These are phyloP conservation scores for Mallotus nudiflorus DNA, from an alignment of 345 rosid species.

Conservation along the genomic window DNA sequence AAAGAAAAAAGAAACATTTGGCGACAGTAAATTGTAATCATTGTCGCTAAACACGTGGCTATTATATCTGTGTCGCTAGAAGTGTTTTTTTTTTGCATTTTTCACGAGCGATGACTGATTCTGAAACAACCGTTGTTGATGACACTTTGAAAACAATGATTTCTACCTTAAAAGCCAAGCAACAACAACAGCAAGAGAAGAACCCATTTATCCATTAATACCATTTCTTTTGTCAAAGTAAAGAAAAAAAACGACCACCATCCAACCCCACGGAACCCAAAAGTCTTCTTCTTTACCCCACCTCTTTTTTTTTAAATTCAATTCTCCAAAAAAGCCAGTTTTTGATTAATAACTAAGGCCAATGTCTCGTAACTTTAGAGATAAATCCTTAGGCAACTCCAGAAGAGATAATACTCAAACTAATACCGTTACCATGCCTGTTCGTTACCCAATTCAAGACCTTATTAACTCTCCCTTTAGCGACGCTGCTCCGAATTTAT, in stretches of 20 bases:
- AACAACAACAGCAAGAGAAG: not conserved
- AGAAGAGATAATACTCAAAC: slow-evolving; percentile 5
- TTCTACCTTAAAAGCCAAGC: slow-evolving; percentile 24
- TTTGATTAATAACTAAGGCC: too few species aligned
- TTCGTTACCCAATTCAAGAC: slow-evolving; percentile 17
- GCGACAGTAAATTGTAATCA: too few species aligned
- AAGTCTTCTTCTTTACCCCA: slow-evolving; percentile 9
- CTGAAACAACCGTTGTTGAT: too few species aligned
- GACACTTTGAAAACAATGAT: not conserved
- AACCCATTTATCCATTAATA: not conserved
- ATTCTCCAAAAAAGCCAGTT: not conserved
- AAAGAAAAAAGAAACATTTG: too few species aligned
- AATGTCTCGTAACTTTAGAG: slow-evolving; percentile 19
- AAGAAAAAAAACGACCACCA: slow-evolving; percentile 4
- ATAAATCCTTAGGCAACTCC: slow-evolving; percentile 17
- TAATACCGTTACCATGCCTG: not conserved
- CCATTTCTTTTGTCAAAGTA: too few species aligned
- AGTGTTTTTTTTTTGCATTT: not conserved
- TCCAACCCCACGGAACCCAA: not conserved
- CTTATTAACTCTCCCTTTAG: slow-evolving; percentile 20
- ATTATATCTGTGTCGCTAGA: too few species aligned
- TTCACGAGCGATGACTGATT: not conserved
- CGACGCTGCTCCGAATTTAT: slow-evolving; percentile 12
- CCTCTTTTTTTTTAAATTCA: not conserved
- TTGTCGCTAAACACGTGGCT: too few species aligned